Evolutionary conservation across 1,284 basidiomycete species (phyloP), one percentile per base, ranked within the genome.

Genomic region (Sanguinoderma infundibulare): DNA sequence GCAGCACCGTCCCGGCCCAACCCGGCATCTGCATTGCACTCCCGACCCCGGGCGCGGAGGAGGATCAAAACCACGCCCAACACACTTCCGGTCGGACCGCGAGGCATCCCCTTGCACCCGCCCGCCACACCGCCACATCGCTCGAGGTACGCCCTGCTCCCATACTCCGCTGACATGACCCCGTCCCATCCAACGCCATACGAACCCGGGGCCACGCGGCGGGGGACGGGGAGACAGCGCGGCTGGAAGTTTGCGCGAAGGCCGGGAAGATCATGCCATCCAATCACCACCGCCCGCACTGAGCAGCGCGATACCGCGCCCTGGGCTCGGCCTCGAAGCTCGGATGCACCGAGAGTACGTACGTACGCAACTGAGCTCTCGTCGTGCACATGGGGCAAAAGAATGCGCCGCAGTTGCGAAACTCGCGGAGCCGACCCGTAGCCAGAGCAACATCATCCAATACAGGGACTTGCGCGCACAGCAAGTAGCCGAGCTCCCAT

Each of bases 1-100:
- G 46, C 46, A 30, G 9, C 46, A 32, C 34, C 26, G 22, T 46
- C 36, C 56, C 28, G 44, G 38, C 30, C 12, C 30, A n/a, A 7
- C 15, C 46, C 26, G 46, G 57, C n/a, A 40, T 53, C 46, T 35
- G 58, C 58, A 59, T 32, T 42, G 40, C 44, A 53, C 26, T 36
- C 12, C 42, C 42, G 42, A n/a, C n/a, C n/a, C n/a, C n/a, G n/a
- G 34, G 34, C 34, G 34, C 34, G 34, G 34, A 35, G 50, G 57
- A 35, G 39, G 42, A 14, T 22, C 20, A 30, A 47, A 15, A 24
- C 26, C 10, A 8, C 14, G 17, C 4, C 36, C 28, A 44, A 32
- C 53, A 61, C 53, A 50, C 53, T n/a, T 56, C 60, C 55, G 60
- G 60, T 54, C 54, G 35, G 63, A 64, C 50, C 54, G 42, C 35